A percentile compares a stretch with the other conserved stretches of the same genome.
Evolutionary conservation across 2,329 filamentous ascomycete genomes (phyloP).

Genomic region (Fusarium sp.): DNA sequence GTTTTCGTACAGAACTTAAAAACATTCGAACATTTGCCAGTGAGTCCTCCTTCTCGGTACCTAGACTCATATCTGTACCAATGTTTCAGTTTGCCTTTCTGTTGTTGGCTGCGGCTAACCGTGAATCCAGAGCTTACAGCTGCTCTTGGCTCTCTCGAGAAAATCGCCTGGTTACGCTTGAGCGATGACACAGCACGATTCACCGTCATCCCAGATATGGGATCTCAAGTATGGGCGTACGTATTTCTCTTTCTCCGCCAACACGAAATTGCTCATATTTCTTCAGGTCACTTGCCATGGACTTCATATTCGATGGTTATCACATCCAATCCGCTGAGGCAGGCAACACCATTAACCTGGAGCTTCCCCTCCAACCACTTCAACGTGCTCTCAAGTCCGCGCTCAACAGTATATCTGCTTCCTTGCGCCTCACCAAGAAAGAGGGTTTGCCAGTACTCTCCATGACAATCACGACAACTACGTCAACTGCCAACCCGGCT

Average conservation of each 20-base stretch:
- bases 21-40: conserved; percentile 77
- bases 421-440: conserved; percentile 92
- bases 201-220: conserved; percentile 94
- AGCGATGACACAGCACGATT: conserved; percentile 91
- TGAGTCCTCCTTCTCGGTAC: conserved; percentile 50
- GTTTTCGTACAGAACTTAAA: conserved; percentile 74
- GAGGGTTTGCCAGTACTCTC: conserved; percentile 87
- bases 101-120: background rate
- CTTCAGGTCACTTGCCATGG: conserved; percentile 71
- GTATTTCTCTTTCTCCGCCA: conserved; percentile 47
- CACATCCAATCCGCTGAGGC: conserved; percentile 85
- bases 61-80: background rate
- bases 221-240: conserved; percentile 96
- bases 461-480: conserved; percentile 87
- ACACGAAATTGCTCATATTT: conserved; percentile 13
- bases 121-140: conserved; percentile 69
- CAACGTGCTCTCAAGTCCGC: conserved; percentile 94
- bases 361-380: conserved; percentile 88
- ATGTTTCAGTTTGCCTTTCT: background rate
- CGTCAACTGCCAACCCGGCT: conserved; percentile 61
- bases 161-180: conserved; percentile 90
- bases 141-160: conserved; percentile 76
- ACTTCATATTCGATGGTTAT: conserved; percentile 90
- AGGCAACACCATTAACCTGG: conserved; percentile 94
- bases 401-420: conserved; percentile 82